A percentile compares a stretch with the other conserved stretches of the same genome.
These are phyloP conservation scores for Fraxinus excelsior DNA, from an alignment of 257 asterid species.

Conservation along the genomic window DNA sequence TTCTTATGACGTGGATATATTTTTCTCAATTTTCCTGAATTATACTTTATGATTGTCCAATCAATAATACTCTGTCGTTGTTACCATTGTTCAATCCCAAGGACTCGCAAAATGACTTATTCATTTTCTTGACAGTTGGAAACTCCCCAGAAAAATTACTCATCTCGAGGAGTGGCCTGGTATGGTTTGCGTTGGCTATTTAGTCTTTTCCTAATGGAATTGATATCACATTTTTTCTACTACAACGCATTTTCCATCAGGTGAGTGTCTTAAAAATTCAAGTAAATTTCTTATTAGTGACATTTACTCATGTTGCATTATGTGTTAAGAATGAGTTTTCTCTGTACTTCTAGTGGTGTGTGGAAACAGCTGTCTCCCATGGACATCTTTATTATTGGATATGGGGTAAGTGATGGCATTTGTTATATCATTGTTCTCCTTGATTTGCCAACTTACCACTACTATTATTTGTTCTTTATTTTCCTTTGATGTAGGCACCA, in stretches of 20 bases:
- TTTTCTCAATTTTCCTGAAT: conserved; percentile 9
- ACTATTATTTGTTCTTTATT: conserved; percentile 20
- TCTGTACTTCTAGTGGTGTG: conserved; percentile 57
- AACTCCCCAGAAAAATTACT: conserved; percentile 67
- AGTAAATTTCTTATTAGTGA: conserved; percentile 8
- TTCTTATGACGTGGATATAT: conserved; percentile 1
- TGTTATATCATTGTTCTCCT: conserved; percentile 16
- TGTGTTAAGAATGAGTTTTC: conserved; percentile 23
- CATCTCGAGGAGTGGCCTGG: conserved; percentile 58
- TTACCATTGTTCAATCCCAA: conserved; percentile 5
- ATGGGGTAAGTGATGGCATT: conserved; percentile 69
- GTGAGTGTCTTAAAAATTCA: conserved; percentile 48
- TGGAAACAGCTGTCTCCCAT: conserved; percentile 86
- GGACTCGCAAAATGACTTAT: conserved; percentile 11
- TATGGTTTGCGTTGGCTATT: conserved; percentile 85
- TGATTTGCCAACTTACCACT: conserved; percentile 1
- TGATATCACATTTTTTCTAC: conserved; percentile 80
- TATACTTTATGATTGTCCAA: background rate
- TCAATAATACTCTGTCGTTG: background rate
- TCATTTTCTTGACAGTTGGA: conserved; percentile 63
- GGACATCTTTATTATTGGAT: conserved; percentile 90
- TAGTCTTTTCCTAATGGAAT: conserved; percentile 77
- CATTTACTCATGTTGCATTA: conserved; percentile 17
- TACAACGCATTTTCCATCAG: conserved; percentile 91
- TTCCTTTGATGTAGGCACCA: conserved; percentile 10